Percentiles rank a stretch among this genome's conserved stretches.
Conservation (phyloP, 1,284 basidiomycete genomes). For the Apiotrichum gracile region DNA sequence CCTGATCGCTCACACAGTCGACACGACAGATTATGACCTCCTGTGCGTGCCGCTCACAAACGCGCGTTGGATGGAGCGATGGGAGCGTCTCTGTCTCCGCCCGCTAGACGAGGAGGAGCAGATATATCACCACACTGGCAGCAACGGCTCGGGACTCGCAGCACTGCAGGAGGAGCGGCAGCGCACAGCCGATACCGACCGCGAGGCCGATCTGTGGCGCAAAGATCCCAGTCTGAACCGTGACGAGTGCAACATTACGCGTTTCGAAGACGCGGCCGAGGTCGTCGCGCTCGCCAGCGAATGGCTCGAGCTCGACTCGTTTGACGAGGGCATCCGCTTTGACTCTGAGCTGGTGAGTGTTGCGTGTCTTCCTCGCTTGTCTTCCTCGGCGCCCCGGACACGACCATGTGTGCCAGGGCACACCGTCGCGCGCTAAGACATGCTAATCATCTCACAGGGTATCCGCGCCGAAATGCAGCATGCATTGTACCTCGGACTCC, state of each 20-base stretch:
- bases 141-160: conserved; percentile 1
- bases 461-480: conserved; percentile 89
- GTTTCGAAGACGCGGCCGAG: conserved; percentile 80
- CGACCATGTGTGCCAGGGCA: not conserved
- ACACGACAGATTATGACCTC: conserved; percentile 50
- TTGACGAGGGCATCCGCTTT: conserved; percentile 88
- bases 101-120: conserved; percentile 54
- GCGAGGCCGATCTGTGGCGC: conserved; percentile 83
- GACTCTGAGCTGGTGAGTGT: conserved; percentile 84
- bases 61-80: conserved; percentile 75
- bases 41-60: conserved; percentile 84
- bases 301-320: conserved; percentile 92
- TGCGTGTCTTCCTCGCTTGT: not conserved
- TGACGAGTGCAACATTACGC: conserved; percentile 82
- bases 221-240: conserved; percentile 67
- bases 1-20: conserved; percentile 31
- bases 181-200: conserved; percentile 50
- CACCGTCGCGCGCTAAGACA: no score
- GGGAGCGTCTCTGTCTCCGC: conserved; percentile 78
- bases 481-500: conserved; percentile 83
- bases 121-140: conserved; percentile 5
- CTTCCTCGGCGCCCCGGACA: no score
- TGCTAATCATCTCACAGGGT: conserved; percentile 55
- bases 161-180: conserved; percentile 1
- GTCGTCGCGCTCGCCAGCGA: conserved; percentile 74